Evolutionary conservation across 768 basidiomycete species (phyloP).

Genomic region (Suillus subaureus): DNA sequence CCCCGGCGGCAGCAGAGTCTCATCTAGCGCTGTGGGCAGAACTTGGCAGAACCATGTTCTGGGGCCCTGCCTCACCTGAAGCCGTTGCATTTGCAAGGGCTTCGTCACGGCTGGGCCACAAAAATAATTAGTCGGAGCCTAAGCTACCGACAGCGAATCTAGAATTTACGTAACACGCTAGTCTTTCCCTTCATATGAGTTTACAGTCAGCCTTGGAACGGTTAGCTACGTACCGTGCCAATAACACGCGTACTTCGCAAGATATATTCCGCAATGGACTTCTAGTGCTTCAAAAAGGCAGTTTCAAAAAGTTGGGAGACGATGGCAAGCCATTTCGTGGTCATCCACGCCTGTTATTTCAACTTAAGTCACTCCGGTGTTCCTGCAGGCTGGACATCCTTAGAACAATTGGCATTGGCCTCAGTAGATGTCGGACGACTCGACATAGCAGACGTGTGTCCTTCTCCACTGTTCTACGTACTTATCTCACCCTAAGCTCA

Average conservation of each 20-base stretch:
- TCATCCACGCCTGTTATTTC: background rate
- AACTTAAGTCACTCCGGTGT: background rate
- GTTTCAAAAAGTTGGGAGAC: slow-evolving; percentile 46
- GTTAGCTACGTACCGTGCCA: slow-evolving; percentile 55
- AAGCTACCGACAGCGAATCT: no score
- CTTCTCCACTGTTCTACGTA: background rate
- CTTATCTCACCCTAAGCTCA: slow-evolving; percentile 13
- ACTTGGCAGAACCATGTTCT: no score
- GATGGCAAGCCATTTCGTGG: slow-evolving; percentile 46
- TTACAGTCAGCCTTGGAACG: slow-evolving; percentile 50
- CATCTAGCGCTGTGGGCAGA: no score
- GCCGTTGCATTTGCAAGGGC: no score
- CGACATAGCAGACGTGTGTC: slow-evolving; percentile 74
- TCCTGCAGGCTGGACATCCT: slow-evolving; percentile 68
- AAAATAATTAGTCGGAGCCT: no score
- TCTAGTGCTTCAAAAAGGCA: slow-evolving; percentile 50
- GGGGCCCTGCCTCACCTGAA: no score
- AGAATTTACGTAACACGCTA: no score
- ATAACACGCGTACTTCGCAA: slow-evolving; percentile 54
- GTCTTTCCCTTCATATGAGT: slow-evolving; percentile 40
- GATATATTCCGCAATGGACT: slow-evolving; percentile 60
- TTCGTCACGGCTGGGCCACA: no score
- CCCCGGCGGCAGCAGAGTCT: no score
- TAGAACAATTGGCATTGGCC: slow-evolving; percentile 81
- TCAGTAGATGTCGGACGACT: slow-evolving; percentile 73